These are phyloP conservation scores for Eleusine coracana DNA, from an alignment of 176 grass and related monocot species.

Conservation along the genomic window DNA sequence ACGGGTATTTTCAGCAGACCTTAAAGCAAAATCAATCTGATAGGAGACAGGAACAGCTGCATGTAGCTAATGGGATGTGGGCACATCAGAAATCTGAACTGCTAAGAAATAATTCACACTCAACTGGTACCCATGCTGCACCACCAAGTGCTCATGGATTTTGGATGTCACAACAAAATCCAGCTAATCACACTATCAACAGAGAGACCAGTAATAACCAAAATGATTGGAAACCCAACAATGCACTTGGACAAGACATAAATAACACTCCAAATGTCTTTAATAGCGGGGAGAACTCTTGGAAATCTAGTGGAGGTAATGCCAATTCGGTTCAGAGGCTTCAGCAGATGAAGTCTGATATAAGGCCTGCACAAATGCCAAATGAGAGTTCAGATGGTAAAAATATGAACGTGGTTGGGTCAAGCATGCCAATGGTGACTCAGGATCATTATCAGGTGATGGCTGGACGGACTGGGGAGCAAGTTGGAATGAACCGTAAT, in stretches of 20 bases:
- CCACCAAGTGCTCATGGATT: conserved; percentile 54
- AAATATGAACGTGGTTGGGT: conserved; percentile 42
- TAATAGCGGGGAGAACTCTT: conserved; percentile 52
- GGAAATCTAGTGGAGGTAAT: conserved; percentile 55
- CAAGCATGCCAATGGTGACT: conserved; percentile 46
- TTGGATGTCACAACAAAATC: conserved; percentile 76
- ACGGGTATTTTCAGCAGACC: conserved; percentile 52
- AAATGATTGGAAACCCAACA: conserved; percentile 74
- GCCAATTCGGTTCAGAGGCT: conserved; percentile 46
- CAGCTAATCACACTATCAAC: conserved; percentile 49
- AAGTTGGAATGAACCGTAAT: conserved; percentile 60
- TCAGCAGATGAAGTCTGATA: conserved; percentile 61
- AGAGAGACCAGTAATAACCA: conserved; percentile 62
- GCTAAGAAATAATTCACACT: conserved; percentile 53
- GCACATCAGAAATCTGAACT: conserved; percentile 56
- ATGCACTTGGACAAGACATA: conserved; percentile 49
- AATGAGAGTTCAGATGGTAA: conserved; percentile 53
- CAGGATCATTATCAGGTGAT: conserved; percentile 55
- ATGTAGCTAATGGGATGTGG: conserved; percentile 60
- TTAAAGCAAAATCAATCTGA: conserved; percentile 65
- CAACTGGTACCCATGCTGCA: conserved; percentile 40
- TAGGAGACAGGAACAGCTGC: conserved; percentile 56
- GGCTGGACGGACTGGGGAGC: conserved; percentile 46
- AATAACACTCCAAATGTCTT: conserved; percentile 49
- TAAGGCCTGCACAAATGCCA: conserved; percentile 33